phyloP scores from a whole-genome alignment of 306 rosid species.

The Casuarina equisetifolia region DNA sequence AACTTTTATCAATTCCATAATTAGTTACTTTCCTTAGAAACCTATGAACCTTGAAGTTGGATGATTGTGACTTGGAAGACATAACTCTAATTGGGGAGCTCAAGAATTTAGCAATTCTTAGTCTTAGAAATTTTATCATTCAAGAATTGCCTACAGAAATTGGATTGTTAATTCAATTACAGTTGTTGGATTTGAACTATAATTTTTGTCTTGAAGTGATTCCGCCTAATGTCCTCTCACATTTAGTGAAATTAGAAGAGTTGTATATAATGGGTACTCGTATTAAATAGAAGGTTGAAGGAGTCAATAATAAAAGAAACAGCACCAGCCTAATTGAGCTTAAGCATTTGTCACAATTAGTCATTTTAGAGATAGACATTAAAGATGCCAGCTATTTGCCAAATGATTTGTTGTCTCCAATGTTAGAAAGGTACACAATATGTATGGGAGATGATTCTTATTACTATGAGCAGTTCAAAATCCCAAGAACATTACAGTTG shows the following conservation, averaged over 20 bases:
- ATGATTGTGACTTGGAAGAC: not conserved
- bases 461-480: not conserved
- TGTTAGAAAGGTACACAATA: conserved; percentile 6
- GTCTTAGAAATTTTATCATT: accelerated
- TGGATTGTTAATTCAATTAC: not conserved
- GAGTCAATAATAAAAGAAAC: not conserved
- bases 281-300: conserved; percentile 10
- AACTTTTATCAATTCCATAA: not conserved
- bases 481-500: not conserved
- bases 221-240: conserved; percentile 14
- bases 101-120: conserved; percentile 13
- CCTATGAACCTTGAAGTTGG: not conserved
- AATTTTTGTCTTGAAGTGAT: conserved; percentile 7
- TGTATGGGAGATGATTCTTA: not conserved
- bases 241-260: conserved; percentile 13
- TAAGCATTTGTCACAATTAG: not conserved
- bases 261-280: not conserved
- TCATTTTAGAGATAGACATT: not conserved
- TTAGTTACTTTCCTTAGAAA: not conserved
- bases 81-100: not conserved
- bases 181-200: not conserved
- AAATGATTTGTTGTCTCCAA: not conserved
- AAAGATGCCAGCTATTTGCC: not conserved
- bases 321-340: conserved; percentile 23
- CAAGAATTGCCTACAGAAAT: not conserved